Evolutionary conservation across 352 stramenopile genomes (phyloP), one percentile per base, ranked within the genome.

Genomic region (Saprolegnia parasitica): DNA sequence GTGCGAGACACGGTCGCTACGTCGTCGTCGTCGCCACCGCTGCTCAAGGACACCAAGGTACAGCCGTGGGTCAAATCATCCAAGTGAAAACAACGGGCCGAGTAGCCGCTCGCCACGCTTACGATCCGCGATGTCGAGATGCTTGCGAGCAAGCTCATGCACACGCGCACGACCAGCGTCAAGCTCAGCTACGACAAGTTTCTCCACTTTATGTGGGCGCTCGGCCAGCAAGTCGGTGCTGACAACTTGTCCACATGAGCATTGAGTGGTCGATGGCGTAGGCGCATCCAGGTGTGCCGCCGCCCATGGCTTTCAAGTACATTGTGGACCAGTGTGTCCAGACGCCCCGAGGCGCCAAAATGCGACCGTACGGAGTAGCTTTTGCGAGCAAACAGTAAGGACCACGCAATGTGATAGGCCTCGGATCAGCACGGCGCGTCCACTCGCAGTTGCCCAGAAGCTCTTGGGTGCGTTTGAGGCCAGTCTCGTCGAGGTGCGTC

Each of bases 111-210:
- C 83, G 57, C 83, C 89, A 55, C 90, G n/a, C 60, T 78, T 56
- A 90, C 90, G 56, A 81, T 93, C 50, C 90, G 83, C 70, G 83
- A 89, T 29, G 81, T 60, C 88, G 83, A 72, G 81, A 89, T 49
- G 81, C 80, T 32, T 89, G 89, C 32, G 68, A 91, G 5, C 87
- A 88, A 64, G 71, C 58, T 46, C 78, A 84, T 45, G 76, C 81
- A n/a, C 81, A 74, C 40, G 78, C 89, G 47, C 77, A 82, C 35
- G 78, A 93, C 50, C 78, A 76, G 74, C 65, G 89, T 85, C 62
- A 89, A 88, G 24, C 78, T 93, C 66, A 80, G 80, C 46, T 93
- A 90, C 65, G 79, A 82, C 6, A 75, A 73, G 1, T 93, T 93
- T 63, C 73, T 90, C 18, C 82, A 77, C 35, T 71, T 93, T 24